Evolutionary conservation across 495 filamentous ascomycete genomes (phyloP).

Genomic region (Penicillium daleae): DNA sequence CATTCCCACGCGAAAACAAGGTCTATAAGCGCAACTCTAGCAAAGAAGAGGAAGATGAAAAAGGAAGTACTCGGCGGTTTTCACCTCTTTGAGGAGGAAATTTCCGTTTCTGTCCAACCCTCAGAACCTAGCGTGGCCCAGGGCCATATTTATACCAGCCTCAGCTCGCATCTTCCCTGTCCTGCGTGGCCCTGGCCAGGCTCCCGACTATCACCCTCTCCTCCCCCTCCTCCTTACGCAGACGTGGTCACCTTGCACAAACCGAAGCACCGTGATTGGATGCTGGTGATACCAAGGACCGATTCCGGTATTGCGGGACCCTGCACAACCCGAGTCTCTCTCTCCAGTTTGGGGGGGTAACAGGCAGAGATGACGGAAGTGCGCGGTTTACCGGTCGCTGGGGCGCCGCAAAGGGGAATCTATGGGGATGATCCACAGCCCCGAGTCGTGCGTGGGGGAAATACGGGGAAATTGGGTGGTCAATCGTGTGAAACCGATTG

Average conservation of each 20-base stretch:
- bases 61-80: background rate
- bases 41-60: slow-evolving; percentile 1
- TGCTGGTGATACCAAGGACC: slow-evolving; percentile 13
- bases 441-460: slow-evolving; percentile 18
- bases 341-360: background rate
- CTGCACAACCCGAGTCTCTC: background rate
- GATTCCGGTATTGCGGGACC: slow-evolving; percentile 14
- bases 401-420: slow-evolving; percentile 14
- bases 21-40: background rate
- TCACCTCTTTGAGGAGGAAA: background rate
- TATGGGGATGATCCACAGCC: slow-evolving; percentile 15
- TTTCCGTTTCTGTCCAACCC: background rate
- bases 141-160: slow-evolving; percentile 10
- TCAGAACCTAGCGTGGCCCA: background rate
- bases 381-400: slow-evolving; percentile 3
- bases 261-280: slow-evolving; percentile 15
- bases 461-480: slow-evolving; percentile 2
- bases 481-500: slow-evolving; percentile 17
- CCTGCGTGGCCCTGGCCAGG: background rate
- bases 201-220: background rate
- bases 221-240: background rate
- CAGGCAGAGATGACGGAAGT: slow-evolving; percentile 23
- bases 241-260: background rate
- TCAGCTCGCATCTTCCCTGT: background rate
- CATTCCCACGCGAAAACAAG: slow-evolving; percentile 10